Base-by-base conservation (phyloP, 768 basidiomycete species). In the Paxillus involutus region DNA sequence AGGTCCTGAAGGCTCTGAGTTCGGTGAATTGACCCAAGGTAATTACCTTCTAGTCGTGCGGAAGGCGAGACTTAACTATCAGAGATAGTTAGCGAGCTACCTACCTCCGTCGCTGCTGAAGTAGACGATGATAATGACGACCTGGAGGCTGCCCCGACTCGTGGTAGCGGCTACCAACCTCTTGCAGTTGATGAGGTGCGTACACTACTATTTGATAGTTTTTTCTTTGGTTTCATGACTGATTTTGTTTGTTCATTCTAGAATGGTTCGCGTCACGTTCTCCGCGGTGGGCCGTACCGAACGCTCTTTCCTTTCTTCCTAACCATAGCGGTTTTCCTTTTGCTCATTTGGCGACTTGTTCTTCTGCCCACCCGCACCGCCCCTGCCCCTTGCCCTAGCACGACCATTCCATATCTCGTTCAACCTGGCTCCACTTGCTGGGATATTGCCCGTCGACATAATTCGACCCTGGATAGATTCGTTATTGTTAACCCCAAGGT, bases 261-360 rank as follows among this genome's bases (percentile, higher is more conserved):
- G 43, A 64, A 66, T 49, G 68, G 68, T 32, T 43, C 65, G 19
- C 68, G 68, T 41, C 60, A 68, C 8, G 56, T 63, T 55, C 61
- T 72, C 46, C 75, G 73, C 49, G 62, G 74, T n/a, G 65, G 69
- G 10, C 73, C 81, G 6, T 87, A 87, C 61, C 79, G 81, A 21
- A 78, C 83, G 0, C 75, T 89, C 7, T 84, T 86, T 62, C 86
- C 86, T 7, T 89, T 88, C 73, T 85, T 88, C 74, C 82, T 89
- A 53, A 78, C 87, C 46, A 77, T 88, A 41, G 81, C 79, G 11
- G 85, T 83, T 50, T 55, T 82, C 17, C 76, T 89, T 39, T 75
- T 89, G 12, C 78, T 87, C 50, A 69, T 85, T 55, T 87, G 83
- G 81, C 81, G 85, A 11, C 75, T 87, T 43, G 72, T 83, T 14